These are phyloP conservation scores for Quercus alba DNA, from an alignment of 306 rosid species.

Conservation along the genomic window DNA sequence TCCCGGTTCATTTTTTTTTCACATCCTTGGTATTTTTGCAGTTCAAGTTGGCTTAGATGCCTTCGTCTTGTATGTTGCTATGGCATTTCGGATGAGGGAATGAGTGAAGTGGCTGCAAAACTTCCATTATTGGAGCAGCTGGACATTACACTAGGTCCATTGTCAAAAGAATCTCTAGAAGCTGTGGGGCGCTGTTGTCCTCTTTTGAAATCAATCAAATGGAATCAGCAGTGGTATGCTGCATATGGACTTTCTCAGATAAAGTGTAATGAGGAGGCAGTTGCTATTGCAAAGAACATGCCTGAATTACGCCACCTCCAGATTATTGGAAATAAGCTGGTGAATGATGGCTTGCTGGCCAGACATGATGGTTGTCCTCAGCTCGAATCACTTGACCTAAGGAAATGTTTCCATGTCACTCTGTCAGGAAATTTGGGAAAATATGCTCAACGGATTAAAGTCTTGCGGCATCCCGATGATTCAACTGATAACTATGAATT, in stretches of 20 bases:
- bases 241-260: too few relatives aligned
- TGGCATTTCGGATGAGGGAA: too few relatives aligned
- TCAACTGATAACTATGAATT: background rate
- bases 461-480: slow-evolving; percentile 43
- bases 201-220: too few relatives aligned
- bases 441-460: slow-evolving; percentile 44
- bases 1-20: background rate
- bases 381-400: slow-evolving; percentile 67
- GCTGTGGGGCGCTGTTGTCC: background rate
- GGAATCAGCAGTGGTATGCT: too few relatives aligned
- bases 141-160: too few relatives aligned
- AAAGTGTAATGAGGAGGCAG: background rate
- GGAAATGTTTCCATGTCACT: slow-evolving; percentile 41
- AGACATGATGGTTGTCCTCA: slow-evolving; percentile 61
- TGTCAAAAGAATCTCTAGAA: too few relatives aligned
- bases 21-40: slow-evolving; percentile 11
- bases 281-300: too few relatives aligned
- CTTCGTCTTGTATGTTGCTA: slow-evolving; percentile 33
- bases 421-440: slow-evolving; percentile 33
- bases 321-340: too few relatives aligned
- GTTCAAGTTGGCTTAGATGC: slow-evolving; percentile 37
- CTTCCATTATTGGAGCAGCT: too few relatives aligned
- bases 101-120: too few relatives aligned
- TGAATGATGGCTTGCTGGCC: slow-evolving; percentile 37
- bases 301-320: too few relatives aligned